Percentiles rank a stretch among this genome's conserved stretches.
Conservation (phyloP, 768 basidiomycete genomes). For the Hortiboletus flavorubellus region DNA sequence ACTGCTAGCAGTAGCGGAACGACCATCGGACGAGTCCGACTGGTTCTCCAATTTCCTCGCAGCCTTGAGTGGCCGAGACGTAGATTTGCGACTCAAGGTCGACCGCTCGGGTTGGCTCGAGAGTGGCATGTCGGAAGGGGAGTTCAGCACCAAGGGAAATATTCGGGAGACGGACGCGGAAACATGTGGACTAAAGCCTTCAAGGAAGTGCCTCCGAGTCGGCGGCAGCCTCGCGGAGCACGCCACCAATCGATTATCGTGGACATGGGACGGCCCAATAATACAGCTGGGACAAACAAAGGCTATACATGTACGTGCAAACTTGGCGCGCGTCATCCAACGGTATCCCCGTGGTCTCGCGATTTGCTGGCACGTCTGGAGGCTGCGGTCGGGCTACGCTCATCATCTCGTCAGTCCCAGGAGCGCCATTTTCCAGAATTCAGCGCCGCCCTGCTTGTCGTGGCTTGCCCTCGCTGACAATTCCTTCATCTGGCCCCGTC, state of each 20-base stretch:
- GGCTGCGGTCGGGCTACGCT: too few species aligned
- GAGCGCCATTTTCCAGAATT: too few species aligned
- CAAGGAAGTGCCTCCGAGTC: background rate
- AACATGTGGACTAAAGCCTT: background rate
- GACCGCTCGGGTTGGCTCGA: background rate
- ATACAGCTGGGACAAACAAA: too few species aligned
- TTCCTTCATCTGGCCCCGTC: too few species aligned
- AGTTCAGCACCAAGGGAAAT: background rate
- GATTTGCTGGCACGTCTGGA: too few species aligned
- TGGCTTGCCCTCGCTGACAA: too few species aligned
- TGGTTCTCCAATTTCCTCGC: constrained; percentile 14
- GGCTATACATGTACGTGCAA: too few species aligned
- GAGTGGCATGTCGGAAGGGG: constrained; percentile 19
- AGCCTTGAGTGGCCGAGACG: constrained; percentile 4
- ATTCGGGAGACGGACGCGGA: too few species aligned
- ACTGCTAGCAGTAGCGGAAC: background rate
- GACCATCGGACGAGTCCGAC: constrained; percentile 10
- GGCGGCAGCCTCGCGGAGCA: background rate
- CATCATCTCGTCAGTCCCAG: too few species aligned
- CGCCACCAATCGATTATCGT: background rate
- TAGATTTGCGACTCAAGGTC: background rate
- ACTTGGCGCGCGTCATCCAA: too few species aligned
- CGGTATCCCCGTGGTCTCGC: too few species aligned
- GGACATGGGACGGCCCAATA: background rate
- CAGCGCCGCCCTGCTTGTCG: too few species aligned